phyloP scores from a whole-genome alignment of 2,329 filamentous ascomycete species.

The Apiospora sp. region DNA sequence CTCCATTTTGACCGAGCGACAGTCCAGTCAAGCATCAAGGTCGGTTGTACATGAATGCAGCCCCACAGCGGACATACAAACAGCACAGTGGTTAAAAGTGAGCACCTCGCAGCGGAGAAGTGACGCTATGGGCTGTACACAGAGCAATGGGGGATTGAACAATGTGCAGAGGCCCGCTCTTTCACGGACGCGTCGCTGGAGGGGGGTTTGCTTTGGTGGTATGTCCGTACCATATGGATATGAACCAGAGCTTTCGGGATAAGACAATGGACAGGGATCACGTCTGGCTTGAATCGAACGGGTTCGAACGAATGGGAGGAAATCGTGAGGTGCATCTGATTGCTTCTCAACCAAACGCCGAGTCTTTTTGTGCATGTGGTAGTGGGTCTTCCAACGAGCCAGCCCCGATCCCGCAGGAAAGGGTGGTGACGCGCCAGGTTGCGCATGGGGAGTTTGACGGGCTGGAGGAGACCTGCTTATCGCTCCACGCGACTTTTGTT shows the following conservation, averaged over 20 bases:
- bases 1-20: conserved; percentile 10
- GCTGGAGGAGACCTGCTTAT: conserved; percentile 5
- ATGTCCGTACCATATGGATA: background rate
- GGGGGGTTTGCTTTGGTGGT: background rate
- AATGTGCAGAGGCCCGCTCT: conserved; percentile 20
- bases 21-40: conserved; percentile 5
- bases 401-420: background rate
- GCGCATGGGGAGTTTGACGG: background rate
- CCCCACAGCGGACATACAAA: conserved; percentile 3
- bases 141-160: background rate
- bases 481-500: background rate
- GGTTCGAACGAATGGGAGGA: background rate
- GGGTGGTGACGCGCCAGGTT: background rate
- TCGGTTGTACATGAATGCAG: background rate
- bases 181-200: conserved; percentile 6
- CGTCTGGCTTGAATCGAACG: background rate
- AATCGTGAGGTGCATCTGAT: conserved; percentile 19
- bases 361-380: conserved; percentile 20
- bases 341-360: background rate
- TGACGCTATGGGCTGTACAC: conserved; percentile 15
- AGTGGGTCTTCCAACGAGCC: conserved; percentile 14
- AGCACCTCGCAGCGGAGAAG: conserved; percentile 1
- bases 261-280: conserved; percentile 11
- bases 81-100: background rate
- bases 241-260: background rate